Percentiles rank a stretch among this genome's conserved stretches.
Conservation (phyloP, 805 yeast genomes). For the Wickerhamomyces canadensis region DNA sequence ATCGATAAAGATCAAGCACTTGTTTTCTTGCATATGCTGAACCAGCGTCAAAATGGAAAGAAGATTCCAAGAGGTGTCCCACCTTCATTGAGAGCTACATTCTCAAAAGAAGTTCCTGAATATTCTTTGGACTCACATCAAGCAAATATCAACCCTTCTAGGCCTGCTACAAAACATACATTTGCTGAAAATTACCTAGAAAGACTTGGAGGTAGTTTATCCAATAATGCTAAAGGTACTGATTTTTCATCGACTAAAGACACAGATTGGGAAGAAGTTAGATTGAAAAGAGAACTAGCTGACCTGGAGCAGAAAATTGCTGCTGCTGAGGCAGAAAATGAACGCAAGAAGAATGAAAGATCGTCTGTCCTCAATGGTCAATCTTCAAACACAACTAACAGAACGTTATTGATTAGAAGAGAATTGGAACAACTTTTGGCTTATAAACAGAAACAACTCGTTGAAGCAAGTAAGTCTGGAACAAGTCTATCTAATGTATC, state of each 20-base stretch:
- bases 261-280: constrained; percentile 91
- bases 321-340: constrained; percentile 47
- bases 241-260: constrained; percentile 65
- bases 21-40: constrained; percentile 84
- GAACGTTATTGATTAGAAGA: constrained; percentile 35
- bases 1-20: constrained; percentile 91
- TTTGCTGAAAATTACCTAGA: constrained; percentile 53
- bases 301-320: constrained; percentile 65
- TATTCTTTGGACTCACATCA: constrained; percentile 58
- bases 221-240: constrained; percentile 44
- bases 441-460: constrained; percentile 63
- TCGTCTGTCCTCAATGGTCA: constrained; percentile 17
- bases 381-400: constrained; percentile 16
- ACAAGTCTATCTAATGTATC: constrained; percentile 45
- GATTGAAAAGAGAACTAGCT: constrained; percentile 71
- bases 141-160: constrained; percentile 26
- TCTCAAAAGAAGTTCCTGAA: constrained; percentile 76
- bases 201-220: constrained; percentile 45
- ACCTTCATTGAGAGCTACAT: constrained; percentile 83
- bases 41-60: constrained; percentile 80
- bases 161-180: constrained; percentile 25
- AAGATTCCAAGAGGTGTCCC: constrained; percentile 95
- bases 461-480: constrained; percentile 26
- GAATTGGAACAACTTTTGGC: constrained; percentile 81
- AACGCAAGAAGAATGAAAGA: constrained; percentile 29